These are phyloP conservation scores for Cyclotella sp. DNA, from an alignment of 108 stramenopile genomes.

Conservation along the genomic window DNA sequence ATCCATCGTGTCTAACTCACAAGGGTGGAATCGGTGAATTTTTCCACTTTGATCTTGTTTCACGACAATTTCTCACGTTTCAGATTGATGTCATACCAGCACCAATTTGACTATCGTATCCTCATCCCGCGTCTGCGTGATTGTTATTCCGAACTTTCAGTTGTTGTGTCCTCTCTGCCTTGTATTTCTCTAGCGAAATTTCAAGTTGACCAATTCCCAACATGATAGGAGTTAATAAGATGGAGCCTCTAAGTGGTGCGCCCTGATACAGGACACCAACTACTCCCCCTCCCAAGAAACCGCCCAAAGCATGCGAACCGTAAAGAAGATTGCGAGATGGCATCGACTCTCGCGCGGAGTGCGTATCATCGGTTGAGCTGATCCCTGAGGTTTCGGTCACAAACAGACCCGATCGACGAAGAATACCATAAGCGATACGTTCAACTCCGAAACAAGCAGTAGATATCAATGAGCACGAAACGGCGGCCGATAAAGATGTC, in stretches of 20 bases:
- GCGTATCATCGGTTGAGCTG: not conserved
- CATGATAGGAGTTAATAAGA: conserved; percentile 75
- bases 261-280: conserved; percentile 68
- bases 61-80: no score
- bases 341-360: conserved; percentile 15
- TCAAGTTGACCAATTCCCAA: conserved; percentile 59
- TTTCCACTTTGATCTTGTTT: no score
- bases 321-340: conserved; percentile 18
- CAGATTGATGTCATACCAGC: no score
- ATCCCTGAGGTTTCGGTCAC: not conserved
- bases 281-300: conserved; percentile 62
- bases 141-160: not conserved
- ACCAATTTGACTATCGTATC: no score
- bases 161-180: conserved; percentile 30
- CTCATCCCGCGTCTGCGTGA: not conserved
- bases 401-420: conserved; percentile 15
- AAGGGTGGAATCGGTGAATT: no score
- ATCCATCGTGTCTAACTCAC: no score
- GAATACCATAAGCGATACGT: conserved; percentile 50
- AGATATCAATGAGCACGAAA: conserved; percentile 68
- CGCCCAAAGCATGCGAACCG: conserved; percentile 75
- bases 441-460: conserved; percentile 72
- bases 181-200: conserved; percentile 40
- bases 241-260: conserved; percentile 59
- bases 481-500: conserved; percentile 53